A percentile compares a stretch with the other conserved stretches of the same genome.
phyloP scores from a whole-genome alignment of 306 rosid genomes.

The Cicer bijugum region DNA sequence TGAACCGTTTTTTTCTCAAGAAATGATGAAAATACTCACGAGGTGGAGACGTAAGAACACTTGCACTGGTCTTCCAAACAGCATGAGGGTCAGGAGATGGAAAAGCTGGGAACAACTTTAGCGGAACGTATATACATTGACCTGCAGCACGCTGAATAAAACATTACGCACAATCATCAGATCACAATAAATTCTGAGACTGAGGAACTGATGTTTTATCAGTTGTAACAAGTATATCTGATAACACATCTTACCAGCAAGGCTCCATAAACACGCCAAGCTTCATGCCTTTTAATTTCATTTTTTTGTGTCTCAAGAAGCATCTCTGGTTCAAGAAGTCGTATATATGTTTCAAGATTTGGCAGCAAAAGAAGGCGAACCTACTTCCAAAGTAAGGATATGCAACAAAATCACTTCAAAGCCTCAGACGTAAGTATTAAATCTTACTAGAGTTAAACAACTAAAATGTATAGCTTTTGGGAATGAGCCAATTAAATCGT shows the following conservation, averaged over 20 bases:
- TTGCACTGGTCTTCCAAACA: constrained; percentile 53
- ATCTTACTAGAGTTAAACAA: constrained; percentile 30
- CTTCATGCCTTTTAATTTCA: constrained; percentile 84
- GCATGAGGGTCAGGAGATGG: constrained; percentile 48
- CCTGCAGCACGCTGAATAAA: constrained; percentile 62
- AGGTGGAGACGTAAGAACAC: constrained; percentile 49
- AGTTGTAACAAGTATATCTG: neutral
- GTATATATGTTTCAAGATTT: constrained; percentile 72
- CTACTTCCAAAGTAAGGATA: constrained; percentile 49
- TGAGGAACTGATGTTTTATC: constrained; percentile 2
- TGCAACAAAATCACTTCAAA: constrained; percentile 39
- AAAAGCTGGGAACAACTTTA: constrained; percentile 54
- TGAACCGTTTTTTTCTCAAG: constrained; percentile 21
- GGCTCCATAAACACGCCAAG: constrained; percentile 86
- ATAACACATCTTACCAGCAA: constrained; percentile 64
- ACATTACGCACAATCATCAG: constrained; percentile 38
- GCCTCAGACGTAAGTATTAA: constrained; percentile 21
- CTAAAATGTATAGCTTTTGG: constrained; percentile 4
- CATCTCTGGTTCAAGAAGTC: constrained; percentile 85
- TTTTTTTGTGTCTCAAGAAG: constrained; percentile 77
- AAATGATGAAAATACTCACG: constrained; percentile 46
- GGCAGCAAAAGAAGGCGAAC: constrained; percentile 79
- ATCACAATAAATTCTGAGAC: constrained; percentile 22
- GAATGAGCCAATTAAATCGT: neutral
- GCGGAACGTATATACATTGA: constrained; percentile 53